Evolutionary conservation across 176 grass and related monocot species (phyloP), one percentile per base, ranked within the genome.

Genomic region (Phragmites australis): DNA sequence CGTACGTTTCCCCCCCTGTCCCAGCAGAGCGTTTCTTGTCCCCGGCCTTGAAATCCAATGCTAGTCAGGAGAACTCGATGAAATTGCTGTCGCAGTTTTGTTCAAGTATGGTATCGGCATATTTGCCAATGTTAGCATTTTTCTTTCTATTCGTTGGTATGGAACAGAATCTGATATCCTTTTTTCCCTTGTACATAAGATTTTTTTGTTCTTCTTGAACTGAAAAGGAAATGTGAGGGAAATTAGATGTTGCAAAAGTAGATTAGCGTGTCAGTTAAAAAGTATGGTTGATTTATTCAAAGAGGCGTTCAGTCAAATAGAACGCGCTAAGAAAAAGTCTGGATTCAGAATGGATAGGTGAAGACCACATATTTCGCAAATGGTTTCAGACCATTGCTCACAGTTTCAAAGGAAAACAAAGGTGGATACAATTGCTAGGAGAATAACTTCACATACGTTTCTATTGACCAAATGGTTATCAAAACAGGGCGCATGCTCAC

Each of bases 291-390:
- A 26, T 57, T 12, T 10, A 3, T 57, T 26, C 54, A 37, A 37
- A 37, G n/a, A n/a, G n/a, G n/a, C n/a, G n/a, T 78, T 78, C 11
- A 74, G 50, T 74, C 31, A 41, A 55, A n/a, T n/a, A n/a, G n/a
- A n/a, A n/a, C n/a, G n/a, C n/a, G n/a, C n/a, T 21, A 2, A 7
- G n/a, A 25, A 27, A 37, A 9, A 19, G 55, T 59, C 14, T 27
- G 53, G 26, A 14, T 75, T 60, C 15, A 7, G 48, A 53, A 73
- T 15, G 31, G 19, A 9, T 13, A 6, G 69, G 31, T n/a, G n/a
- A n/a, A 37, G 29, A 14, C 17, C 46, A 18, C 17, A 30, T 72
- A 13, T 10, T 52, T 11, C 11, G 18, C 18, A 37, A 22, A 31
- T 4, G 48, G 48, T 39, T 3, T 73, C 22, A 9, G 48, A 40